These are phyloP conservation scores for Bassia scoparia DNA, from an alignment of 148 eudicot species.

Conservation along the genomic window DNA sequence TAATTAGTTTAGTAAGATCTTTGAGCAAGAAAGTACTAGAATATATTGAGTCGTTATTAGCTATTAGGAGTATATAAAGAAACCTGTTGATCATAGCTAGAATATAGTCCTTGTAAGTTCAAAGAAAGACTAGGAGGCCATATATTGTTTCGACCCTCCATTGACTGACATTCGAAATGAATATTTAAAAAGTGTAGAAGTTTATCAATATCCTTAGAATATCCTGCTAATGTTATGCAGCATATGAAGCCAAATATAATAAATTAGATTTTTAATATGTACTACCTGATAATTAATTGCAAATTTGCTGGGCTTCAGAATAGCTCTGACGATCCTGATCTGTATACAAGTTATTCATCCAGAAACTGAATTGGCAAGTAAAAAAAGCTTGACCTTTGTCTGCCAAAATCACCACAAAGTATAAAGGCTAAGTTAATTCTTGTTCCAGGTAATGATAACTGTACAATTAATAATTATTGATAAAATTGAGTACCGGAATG, in stretches of 20 bases:
- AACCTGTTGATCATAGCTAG: slow-evolving; percentile 11
- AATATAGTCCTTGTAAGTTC: slow-evolving; percentile 8
- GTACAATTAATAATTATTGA: neutral
- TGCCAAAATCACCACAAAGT: neutral
- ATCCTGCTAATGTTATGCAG: neutral
- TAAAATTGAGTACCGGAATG: slow-evolving; percentile 5
- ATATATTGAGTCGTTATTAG: neutral
- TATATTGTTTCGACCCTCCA: neutral
- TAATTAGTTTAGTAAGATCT: neutral
- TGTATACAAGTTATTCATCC: neutral
- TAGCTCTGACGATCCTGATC: slow-evolving; percentile 12
- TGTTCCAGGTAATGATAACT: neutral
- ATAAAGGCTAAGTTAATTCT: neutral
- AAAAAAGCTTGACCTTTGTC: slow-evolving; percentile 1
- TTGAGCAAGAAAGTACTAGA: neutral
- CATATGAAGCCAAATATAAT: neutral
- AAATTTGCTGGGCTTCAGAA: slow-evolving; percentile 5
- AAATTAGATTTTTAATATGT: neutral
- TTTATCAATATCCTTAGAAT: neutral
- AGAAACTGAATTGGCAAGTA: slow-evolving; percentile 1
- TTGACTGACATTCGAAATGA: neutral
- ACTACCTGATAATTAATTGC: slow-evolving; percentile 25
- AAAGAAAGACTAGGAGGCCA: neutral
- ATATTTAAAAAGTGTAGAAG: neutral
- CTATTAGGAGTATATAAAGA: neutral